Percentiles rank a stretch among this genome's conserved stretches.
Conservation (phyloP, 2,329 filamentous ascomycete genomes). For the Teratosphaeria epicoccoides region DNA sequence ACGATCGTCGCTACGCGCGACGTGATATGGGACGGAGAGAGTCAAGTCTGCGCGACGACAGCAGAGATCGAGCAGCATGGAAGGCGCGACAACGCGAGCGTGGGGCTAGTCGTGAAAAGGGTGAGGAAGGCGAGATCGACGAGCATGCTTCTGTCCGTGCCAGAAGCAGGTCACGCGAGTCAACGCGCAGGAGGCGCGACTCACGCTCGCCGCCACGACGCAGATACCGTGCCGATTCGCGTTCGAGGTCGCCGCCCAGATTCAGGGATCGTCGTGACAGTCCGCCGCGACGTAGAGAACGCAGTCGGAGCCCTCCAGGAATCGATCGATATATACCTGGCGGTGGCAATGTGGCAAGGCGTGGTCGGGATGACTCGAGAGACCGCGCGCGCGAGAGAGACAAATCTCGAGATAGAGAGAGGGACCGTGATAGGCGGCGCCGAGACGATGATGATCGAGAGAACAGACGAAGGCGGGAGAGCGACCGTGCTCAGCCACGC, state of each 20-base stretch:
- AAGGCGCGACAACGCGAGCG: slow-evolving; percentile 21
- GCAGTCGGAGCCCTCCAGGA: slow-evolving; percentile 21
- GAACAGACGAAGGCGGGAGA: slow-evolving; percentile 1
- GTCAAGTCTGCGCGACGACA: slow-evolving; percentile 17
- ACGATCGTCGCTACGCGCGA: slow-evolving; percentile 13
- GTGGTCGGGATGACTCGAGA: slow-evolving; percentile 7
- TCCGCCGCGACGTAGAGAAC: slow-evolving; percentile 13
- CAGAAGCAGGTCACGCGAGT: slow-evolving; percentile 9
- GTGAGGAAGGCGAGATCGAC: slow-evolving; percentile 24
- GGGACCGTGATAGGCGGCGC: slow-evolving; percentile 19
- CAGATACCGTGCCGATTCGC: slow-evolving; percentile 9
- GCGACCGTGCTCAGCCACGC: slow-evolving; percentile 1
- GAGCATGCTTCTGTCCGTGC: slow-evolving; percentile 11
- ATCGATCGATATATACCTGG: slow-evolving; percentile 33
- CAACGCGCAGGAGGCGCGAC: slow-evolving; percentile 12
- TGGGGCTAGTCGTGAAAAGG: slow-evolving; percentile 15
- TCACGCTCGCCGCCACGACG: slow-evolving; percentile 15
- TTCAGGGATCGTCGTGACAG: slow-evolving; percentile 6
- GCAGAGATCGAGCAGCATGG: slow-evolving; percentile 24
- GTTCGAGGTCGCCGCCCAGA: slow-evolving; percentile 14
- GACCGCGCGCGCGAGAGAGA: slow-evolving; percentile 13
- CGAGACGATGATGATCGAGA: slow-evolving; percentile 17
- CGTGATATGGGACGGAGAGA: slow-evolving; percentile 7
- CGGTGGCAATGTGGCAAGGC: slow-evolving; percentile 11
- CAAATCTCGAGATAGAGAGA: slow-evolving; percentile 17